Conservation (phyloP, 495 filamentous ascomycete species). For the Hypoxylon rickii region DNA sequence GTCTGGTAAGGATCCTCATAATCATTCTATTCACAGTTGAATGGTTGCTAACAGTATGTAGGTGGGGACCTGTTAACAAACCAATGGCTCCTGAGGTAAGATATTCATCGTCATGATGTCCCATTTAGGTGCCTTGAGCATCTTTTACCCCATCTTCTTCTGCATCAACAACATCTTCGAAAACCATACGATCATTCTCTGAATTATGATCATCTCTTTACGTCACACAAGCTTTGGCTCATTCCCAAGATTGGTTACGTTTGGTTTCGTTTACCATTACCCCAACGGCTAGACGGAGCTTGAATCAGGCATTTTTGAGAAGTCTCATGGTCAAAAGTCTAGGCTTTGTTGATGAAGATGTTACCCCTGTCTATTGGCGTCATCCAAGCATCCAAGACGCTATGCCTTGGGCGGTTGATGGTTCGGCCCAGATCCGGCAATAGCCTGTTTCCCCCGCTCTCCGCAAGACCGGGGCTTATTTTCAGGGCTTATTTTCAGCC, state of each 20-base stretch:
- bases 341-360: conserved; percentile 17
- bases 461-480: conserved; percentile 20
- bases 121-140: too few species aligned
- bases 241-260: neutral
- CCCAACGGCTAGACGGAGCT: conserved; percentile 4
- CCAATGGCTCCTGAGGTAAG: conserved; percentile 97
- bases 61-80: conserved; percentile 89
- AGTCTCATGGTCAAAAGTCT: conserved; percentile 14
- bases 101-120: conserved; percentile 1
- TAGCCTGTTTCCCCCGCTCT: conserved; percentile 44
- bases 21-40: too few species aligned
- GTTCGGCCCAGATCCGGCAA: conserved; percentile 31
- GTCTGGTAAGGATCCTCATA: conserved; percentile 81
- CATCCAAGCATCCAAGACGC: conserved; percentile 30
- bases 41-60: too few species aligned
- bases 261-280: conserved; percentile 1
- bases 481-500: conserved; percentile 17
- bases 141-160: too few species aligned
- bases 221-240: conserved; percentile 9
- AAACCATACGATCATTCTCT: neutral
- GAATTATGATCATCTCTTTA: conserved; percentile 15
- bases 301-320: conserved; percentile 19
- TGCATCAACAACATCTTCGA: neutral
- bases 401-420: conserved; percentile 8
- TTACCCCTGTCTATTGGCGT: conserved; percentile 40